phyloP scores from a whole-genome alignment of 352 stramenopile genomes.

The Phytophthora europaea region DNA sequence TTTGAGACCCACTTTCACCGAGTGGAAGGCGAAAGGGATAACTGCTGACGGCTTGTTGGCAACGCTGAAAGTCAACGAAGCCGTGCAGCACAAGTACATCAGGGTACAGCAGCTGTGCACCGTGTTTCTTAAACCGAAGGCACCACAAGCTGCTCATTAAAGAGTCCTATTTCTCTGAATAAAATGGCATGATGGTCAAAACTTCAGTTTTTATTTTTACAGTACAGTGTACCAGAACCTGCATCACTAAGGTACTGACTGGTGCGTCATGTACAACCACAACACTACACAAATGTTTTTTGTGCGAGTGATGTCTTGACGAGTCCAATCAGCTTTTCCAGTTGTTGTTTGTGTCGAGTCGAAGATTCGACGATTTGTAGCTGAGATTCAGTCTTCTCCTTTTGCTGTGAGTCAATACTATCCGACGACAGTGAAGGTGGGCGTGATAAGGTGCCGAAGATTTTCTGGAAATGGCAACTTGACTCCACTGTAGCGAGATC shows the following conservation, averaged over 20 bases:
- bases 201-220: no score
- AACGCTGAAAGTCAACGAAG: neutral
- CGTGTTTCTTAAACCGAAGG: neutral
- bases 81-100: neutral
- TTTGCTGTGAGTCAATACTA: slow-evolving; percentile 3
- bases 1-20: neutral
- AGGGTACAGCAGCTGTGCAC: neutral
- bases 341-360: slow-evolving; percentile 51
- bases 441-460: neutral
- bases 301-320: slow-evolving; percentile 46
- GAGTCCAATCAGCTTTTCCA: slow-evolving; percentile 67
- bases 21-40: neutral
- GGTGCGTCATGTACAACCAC: no score
- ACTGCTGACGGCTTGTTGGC: neutral
- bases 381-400: neutral
- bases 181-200: neutral
- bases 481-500: slow-evolving; percentile 14
- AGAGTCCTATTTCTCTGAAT: neutral
- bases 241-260: no score
- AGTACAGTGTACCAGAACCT: no score
- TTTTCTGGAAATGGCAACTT: slow-evolving; percentile 9
- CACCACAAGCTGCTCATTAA: neutral
- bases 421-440: neutral
- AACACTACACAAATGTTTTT: neutral
- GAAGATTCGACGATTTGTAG: slow-evolving; percentile 4